These are phyloP conservation scores for Discostella stelligeroides DNA, from an alignment of 108 stramenopile genomes.

Conservation along the genomic window DNA sequence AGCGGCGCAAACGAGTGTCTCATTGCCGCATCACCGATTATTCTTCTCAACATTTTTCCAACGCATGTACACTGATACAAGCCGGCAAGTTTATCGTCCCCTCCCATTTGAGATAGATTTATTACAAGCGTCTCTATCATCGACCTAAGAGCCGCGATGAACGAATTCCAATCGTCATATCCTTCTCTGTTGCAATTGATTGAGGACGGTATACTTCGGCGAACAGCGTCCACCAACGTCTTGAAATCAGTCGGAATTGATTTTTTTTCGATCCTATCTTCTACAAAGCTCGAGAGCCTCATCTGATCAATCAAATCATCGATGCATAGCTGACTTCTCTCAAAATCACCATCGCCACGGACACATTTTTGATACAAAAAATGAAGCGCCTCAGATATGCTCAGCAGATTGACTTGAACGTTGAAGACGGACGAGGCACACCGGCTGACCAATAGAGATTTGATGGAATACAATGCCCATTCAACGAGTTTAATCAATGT, in stretches of 20 bases:
- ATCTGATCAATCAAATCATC: conserved; percentile 6
- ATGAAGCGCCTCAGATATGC: conserved; percentile 22
- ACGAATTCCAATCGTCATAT: conserved; percentile 8
- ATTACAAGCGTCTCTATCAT: conserved; percentile 30
- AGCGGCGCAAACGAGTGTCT: conserved; percentile 22
- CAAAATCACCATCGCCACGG: background rate
- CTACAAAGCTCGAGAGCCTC: background rate
- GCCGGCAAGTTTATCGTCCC: conserved; percentile 20
- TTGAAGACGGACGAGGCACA: conserved; percentile 19
- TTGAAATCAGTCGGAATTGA: background rate
- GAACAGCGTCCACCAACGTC: background rate
- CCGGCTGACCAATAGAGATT: conserved; percentile 8
- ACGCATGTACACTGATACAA: conserved; percentile 28
- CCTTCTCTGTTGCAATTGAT: background rate
- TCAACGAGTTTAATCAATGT: conserved; percentile 6
- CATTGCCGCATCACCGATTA: conserved; percentile 12
- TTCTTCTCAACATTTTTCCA: conserved; percentile 17
- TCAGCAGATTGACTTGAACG: conserved; percentile 22
- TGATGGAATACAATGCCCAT: conserved; percentile 2
- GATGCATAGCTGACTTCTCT: background rate
- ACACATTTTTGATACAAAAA: conserved; percentile 9
- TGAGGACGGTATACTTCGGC: conserved; percentile 2
- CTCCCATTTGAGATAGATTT: conserved; percentile 16
- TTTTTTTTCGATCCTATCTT: background rate
- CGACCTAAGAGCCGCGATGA: conserved; percentile 12